Evolutionary conservation across 495 filamentous ascomycete genomes (phyloP).

Genomic region (Aspergillus nidulans): DNA sequence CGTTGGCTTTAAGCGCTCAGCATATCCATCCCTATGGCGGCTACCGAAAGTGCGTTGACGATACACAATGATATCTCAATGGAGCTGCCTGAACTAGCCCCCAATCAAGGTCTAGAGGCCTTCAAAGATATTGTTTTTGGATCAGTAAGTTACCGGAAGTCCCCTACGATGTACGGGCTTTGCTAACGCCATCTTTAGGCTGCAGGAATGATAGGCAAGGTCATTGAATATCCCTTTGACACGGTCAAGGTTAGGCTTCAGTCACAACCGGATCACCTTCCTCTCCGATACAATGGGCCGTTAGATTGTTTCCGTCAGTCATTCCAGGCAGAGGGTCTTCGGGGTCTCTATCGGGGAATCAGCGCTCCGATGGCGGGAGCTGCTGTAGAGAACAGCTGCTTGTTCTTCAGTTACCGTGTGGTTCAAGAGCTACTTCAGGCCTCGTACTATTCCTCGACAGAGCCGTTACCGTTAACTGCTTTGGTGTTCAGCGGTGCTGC

Average conservation of each 20-base stretch:
- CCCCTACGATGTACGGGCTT: background rate
- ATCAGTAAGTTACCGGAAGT: constrained; percentile 56
- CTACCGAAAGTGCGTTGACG: constrained; percentile 38
- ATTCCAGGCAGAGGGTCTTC: constrained; percentile 62
- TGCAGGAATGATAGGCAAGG: constrained; percentile 88
- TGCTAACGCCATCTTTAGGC: constrained; percentile 40
- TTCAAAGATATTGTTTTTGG: constrained; percentile 79
- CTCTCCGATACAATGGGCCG: constrained; percentile 79
- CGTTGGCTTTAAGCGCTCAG: background rate
- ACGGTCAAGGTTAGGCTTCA: constrained; percentile 82
- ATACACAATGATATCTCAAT: constrained; percentile 37
- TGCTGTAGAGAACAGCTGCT: constrained; percentile 84
- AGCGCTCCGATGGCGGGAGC: constrained; percentile 87
- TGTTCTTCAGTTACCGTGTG: constrained; percentile 84
- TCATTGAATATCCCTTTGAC: constrained; percentile 97
- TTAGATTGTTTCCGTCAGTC: constrained; percentile 92
- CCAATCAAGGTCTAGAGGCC: constrained; percentile 59
- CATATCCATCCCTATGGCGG: constrained; percentile 30
- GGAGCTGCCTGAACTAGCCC: constrained; percentile 39
- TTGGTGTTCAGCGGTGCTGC: constrained; percentile 74
- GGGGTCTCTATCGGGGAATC: constrained; percentile 88
- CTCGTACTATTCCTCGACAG: constrained; percentile 45
- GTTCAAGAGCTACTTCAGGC: constrained; percentile 64
- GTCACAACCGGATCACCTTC: constrained; percentile 74
- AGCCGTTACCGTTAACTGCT: constrained; percentile 64